Base-by-base conservation (phyloP, 345 rosid species). In the Aquilaria malaccensis region DNA sequence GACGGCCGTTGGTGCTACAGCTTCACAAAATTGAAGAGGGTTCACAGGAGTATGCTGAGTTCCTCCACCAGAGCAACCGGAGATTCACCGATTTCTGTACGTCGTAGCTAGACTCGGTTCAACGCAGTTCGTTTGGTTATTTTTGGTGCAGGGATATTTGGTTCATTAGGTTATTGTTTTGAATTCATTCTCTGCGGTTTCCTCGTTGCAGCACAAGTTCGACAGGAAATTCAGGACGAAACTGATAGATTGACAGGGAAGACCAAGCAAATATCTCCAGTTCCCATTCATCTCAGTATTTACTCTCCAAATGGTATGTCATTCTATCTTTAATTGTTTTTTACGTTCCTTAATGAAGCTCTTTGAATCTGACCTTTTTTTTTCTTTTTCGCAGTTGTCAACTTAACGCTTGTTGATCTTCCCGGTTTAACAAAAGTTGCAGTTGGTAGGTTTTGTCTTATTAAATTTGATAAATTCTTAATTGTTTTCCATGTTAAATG, bases 381-480 rank as follows among this genome's bases (percentile, higher is more conserved):
- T 5, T 56, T 52, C 52, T 50, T 63, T 52, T 55, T 59, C 55
- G 76, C 92, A 94, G 99, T 94, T 80, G 99, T 94, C 76, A 90
- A 94, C 79, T 80, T 94, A 70, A 94, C 99, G 47, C 80, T 94
- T 49, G 58, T 94, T 55, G 99, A 94, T 80, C 72, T 94, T 62
- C 99, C 99, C 33, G 99, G 99, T 64, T 72, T 94, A 52, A 94
- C 99, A 10, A 94, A 94, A 76, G 95, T 94, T 7, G 99, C 99
- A 41, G 77, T 90, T 55, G 99, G 97, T 90, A 87, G 47, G 83
- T 55, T 33, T 59, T 13, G 33, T 29, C 7, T 11, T 9, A 31
- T 13, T 30, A 31, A 7, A 2, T 15, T 29, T 22, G 22, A 7
- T 46, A 48, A 15, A 55, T 30, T 10, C 45, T 53, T 6, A 54